A percentile compares a stretch with the other conserved stretches of the same genome.
Evolutionary conservation across 2,329 filamentous ascomycete genomes (phyloP).

Genomic region (Zalaria sp.): DNA sequence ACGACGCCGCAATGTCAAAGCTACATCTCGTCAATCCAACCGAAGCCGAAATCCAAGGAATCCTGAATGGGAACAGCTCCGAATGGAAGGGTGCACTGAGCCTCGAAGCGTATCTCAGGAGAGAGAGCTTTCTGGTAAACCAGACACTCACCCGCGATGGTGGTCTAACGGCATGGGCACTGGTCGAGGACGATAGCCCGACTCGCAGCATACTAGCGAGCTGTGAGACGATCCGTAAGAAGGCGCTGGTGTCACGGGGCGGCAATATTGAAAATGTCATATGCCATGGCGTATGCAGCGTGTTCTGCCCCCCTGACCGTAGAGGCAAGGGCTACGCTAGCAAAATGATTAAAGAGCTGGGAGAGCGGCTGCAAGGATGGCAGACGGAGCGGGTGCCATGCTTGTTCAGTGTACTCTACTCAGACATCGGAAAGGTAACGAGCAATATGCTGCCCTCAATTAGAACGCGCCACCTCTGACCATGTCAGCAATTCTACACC

Average conservation of each 20-base stretch:
- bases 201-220: slow-evolving; percentile 31
- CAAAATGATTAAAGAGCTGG: slow-evolving; percentile 59
- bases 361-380: slow-evolving; percentile 37
- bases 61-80: slow-evolving; percentile 38
- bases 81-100: slow-evolving; percentile 45
- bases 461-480: slow-evolving; percentile 1
- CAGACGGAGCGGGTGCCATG: slow-evolving; percentile 31
- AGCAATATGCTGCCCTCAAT: neutral
- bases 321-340: slow-evolving; percentile 64
- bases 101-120: slow-evolving; percentile 40
- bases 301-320: slow-evolving; percentile 55
- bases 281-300: slow-evolving; percentile 63
- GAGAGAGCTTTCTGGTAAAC: slow-evolving; percentile 38
- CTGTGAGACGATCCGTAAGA: slow-evolving; percentile 42
- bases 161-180: slow-evolving; percentile 44
- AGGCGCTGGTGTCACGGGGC: slow-evolving; percentile 27
- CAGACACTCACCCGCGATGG: slow-evolving; percentile 40
- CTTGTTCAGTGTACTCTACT: slow-evolving; percentile 69
- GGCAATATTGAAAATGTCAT: slow-evolving; percentile 41
- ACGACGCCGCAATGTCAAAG: slow-evolving; percentile 20
- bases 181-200: slow-evolving; percentile 32
- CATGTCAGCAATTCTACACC: slow-evolving; percentile 52
- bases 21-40: slow-evolving; percentile 42
- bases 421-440: slow-evolving; percentile 59
- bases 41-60: slow-evolving; percentile 36